These are phyloP conservation scores for Hypoxylon sp. DNA, from an alignment of 2,329 filamentous ascomycete genomes.

Conservation along the genomic window DNA sequence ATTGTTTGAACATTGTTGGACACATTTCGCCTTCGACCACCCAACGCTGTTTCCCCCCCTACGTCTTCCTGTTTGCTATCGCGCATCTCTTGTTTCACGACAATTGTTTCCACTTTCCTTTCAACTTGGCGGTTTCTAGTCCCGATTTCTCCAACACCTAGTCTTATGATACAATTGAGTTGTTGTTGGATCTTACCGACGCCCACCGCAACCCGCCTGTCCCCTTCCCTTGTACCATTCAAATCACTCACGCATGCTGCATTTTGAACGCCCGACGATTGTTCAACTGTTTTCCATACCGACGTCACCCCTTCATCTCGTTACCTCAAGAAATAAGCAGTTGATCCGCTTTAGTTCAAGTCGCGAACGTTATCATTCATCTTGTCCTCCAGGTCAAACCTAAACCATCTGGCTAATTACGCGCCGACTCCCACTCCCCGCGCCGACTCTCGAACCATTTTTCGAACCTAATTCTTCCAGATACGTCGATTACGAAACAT, in stretches of 20 bases:
- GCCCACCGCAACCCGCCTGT: constrained; percentile 1
- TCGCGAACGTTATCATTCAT: constrained; percentile 18
- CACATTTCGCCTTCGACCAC: constrained; percentile 9
- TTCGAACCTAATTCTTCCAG: constrained; percentile 18
- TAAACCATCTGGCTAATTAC: constrained; percentile 4
- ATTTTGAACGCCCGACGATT: constrained; percentile 26
- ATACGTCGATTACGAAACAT: background rate
- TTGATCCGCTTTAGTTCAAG: background rate
- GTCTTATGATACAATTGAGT: constrained; percentile 26
- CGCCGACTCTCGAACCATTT: constrained; percentile 6
- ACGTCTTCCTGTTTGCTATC: constrained; percentile 25
- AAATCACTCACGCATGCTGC: constrained; percentile 14
- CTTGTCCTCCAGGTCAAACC: constrained; percentile 21
- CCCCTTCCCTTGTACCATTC: constrained; percentile 22
- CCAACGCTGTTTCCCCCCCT: constrained; percentile 4
- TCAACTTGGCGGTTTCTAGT: constrained; percentile 17
- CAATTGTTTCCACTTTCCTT: constrained; percentile 30
- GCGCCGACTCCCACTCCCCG: background rate
- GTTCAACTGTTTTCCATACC: constrained; percentile 7
- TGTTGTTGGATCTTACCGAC: constrained; percentile 17
- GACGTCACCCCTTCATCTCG: constrained; percentile 10
- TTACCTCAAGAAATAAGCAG: background rate
- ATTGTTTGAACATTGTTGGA: constrained; percentile 6
- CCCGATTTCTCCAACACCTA: constrained; percentile 18
- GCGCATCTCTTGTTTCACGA: constrained; percentile 23